Conservation (phyloP, 73 alveolate genomes). For the Breviolum minutum region DNA sequence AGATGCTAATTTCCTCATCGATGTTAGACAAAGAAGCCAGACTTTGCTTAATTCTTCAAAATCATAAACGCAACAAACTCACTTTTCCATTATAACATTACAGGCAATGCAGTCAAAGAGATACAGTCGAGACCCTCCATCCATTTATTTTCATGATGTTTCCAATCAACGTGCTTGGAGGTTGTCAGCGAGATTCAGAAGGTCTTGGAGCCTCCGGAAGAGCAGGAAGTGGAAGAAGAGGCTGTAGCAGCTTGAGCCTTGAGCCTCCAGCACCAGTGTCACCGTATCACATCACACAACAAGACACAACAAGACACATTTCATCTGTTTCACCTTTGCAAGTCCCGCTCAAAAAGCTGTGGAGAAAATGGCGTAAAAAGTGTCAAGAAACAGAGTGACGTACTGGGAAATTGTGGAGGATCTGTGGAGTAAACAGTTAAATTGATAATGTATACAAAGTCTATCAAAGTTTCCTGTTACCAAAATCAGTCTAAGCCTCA, state of each 20-base stretch:
- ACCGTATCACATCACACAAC: neutral
- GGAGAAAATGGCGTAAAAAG: too few species aligned
- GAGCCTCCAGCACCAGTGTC: neutral
- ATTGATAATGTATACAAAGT: too few species aligned
- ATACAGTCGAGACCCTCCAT: neutral
- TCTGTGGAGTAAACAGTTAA: too few species aligned
- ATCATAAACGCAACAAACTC: too few species aligned
- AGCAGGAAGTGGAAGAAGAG: conserved; percentile 37
- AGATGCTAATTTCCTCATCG: neutral
- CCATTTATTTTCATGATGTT: neutral
- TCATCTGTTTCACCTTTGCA: conserved; percentile 31
- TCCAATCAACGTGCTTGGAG: neutral
- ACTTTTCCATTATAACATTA: too few species aligned
- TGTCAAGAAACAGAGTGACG: too few species aligned
- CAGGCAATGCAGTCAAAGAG: too few species aligned
- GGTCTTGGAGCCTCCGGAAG: conserved; percentile 77
- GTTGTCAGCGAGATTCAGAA: conserved; percentile 76
- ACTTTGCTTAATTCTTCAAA: too few species aligned
- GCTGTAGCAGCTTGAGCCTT: neutral
- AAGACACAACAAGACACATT: neutral
- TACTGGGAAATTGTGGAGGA: too few species aligned
- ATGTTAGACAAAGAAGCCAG: too few species aligned
- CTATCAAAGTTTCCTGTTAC: too few species aligned
- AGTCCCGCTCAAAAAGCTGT: neutral
- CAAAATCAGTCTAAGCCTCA: too few species aligned